phyloP scores from a whole-genome alignment of 2,329 filamentous ascomycete genomes.

The Diaporthe sp. region DNA sequence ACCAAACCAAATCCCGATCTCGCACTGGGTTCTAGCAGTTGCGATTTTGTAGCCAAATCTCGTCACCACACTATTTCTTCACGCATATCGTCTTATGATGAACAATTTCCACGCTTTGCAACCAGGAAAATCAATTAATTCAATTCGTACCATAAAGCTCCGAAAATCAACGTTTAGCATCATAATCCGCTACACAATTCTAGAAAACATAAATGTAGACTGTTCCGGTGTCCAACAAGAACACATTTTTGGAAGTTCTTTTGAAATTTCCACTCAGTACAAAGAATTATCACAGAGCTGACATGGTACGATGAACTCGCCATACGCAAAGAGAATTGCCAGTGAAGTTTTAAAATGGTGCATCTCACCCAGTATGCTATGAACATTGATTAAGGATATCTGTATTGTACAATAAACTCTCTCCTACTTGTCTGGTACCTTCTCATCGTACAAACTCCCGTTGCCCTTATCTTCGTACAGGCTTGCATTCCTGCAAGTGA shows the following conservation, averaged over 20 bases:
- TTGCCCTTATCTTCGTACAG: not conserved
- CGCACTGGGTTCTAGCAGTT: not conserved
- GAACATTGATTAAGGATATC: no score
- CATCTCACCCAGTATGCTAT: no score
- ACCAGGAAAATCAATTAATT: not conserved
- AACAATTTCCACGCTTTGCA: no score
- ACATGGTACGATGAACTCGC: not conserved
- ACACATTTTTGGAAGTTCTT: no score
- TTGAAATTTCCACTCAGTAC: no score
- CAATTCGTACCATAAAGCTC: not conserved
- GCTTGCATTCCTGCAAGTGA: conserved; percentile 11
- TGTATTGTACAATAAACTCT: not conserved
- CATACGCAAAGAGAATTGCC: not conserved
- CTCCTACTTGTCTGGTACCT: not conserved
- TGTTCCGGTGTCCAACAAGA: no score
- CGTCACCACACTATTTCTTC: not conserved
- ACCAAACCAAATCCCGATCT: conserved; percentile 15
- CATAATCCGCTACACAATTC: no score
- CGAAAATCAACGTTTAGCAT: no score
- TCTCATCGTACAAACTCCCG: not conserved
- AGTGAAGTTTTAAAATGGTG: no score
- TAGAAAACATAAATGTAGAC: no score
- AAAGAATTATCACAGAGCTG: not conserved
- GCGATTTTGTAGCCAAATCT: not conserved
- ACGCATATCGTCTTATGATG: no score